Percentiles rank a stretch among this genome's conserved stretches.
These are phyloP conservation scores for Periconia digitata DNA, from an alignment of 2,329 filamentous ascomycete genomes.

Conservation along the genomic window DNA sequence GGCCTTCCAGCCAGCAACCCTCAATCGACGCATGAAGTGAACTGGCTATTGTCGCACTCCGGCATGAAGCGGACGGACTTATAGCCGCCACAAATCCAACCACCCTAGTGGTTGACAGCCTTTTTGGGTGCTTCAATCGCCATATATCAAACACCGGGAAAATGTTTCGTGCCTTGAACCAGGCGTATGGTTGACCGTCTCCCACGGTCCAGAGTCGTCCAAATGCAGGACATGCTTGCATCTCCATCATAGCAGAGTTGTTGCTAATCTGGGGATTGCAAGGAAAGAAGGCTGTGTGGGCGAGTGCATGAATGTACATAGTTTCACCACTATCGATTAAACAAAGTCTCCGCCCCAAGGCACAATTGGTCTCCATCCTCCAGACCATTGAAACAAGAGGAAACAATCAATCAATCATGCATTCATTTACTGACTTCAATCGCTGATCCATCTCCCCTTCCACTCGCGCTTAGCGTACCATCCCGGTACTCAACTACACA, in stretches of 20 bases:
- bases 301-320: conserved; percentile 10
- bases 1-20: too few relatives aligned
- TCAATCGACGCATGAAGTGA: background rate
- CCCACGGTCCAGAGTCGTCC: background rate
- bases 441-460: background rate
- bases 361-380: background rate
- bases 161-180: background rate
- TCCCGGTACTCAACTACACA: background rate
- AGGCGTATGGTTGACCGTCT: background rate
- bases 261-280: background rate
- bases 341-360: background rate
- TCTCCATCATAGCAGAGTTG: background rate
- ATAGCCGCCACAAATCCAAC: background rate
- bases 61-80: background rate
- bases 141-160: background rate
- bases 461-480: background rate
- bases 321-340: conserved; percentile 9
- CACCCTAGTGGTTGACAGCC: background rate
- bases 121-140: background rate
- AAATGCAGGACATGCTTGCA: background rate
- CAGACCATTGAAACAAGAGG: background rate
- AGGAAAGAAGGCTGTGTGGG: background rate
- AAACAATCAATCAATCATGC: background rate
- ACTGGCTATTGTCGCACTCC: background rate
- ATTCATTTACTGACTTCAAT: too few relatives aligned